These are phyloP conservation scores for Harringtonia lauricola DNA, from an alignment of 2,329 filamentous ascomycete genomes.

Conservation along the genomic window DNA sequence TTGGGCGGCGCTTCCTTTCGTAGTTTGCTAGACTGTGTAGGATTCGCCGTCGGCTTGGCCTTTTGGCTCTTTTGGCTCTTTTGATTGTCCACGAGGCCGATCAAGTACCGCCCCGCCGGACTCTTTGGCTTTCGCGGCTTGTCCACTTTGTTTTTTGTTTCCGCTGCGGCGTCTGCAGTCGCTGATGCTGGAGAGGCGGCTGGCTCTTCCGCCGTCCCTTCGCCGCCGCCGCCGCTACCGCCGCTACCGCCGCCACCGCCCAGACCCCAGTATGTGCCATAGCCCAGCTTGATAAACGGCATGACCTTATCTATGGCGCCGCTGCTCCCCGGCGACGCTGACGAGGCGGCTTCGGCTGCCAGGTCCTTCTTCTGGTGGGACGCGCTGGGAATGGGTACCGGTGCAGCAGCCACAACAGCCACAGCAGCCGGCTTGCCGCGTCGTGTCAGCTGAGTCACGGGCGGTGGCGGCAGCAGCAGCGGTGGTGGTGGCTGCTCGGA, in stretches of 20 bases:
- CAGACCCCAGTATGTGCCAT: slow-evolving; percentile 55
- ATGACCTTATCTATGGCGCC: slow-evolving; percentile 43
- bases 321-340: slow-evolving; percentile 16
- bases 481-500: slow-evolving; percentile 6
- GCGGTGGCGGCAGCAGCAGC: slow-evolving; percentile 11
- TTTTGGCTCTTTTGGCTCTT: slow-evolving; percentile 19
- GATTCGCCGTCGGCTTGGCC: slow-evolving; percentile 14
- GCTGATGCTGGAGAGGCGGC: no score
- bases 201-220: background rate
- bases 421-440: slow-evolving; percentile 5
- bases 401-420: background rate
- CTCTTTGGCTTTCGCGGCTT: background rate
- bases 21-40: background rate
- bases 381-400: background rate
- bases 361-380: slow-evolving; percentile 1
- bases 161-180: no score
- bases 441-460: slow-evolving; percentile 12
- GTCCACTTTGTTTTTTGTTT: slow-evolving; percentile 2
- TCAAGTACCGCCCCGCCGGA: slow-evolving; percentile 25
- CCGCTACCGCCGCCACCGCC: slow-evolving; percentile 20
- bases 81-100: slow-evolving; percentile 57
- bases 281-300: slow-evolving; percentile 55
- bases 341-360: slow-evolving; percentile 2
- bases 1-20: slow-evolving; percentile 14
- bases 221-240: slow-evolving; percentile 10